A percentile compares a stretch with the other conserved stretches of the same genome.
phyloP scores from a whole-genome alignment of 2,329 filamentous ascomycete species.

The Colletotrichum zoysiae region DNA sequence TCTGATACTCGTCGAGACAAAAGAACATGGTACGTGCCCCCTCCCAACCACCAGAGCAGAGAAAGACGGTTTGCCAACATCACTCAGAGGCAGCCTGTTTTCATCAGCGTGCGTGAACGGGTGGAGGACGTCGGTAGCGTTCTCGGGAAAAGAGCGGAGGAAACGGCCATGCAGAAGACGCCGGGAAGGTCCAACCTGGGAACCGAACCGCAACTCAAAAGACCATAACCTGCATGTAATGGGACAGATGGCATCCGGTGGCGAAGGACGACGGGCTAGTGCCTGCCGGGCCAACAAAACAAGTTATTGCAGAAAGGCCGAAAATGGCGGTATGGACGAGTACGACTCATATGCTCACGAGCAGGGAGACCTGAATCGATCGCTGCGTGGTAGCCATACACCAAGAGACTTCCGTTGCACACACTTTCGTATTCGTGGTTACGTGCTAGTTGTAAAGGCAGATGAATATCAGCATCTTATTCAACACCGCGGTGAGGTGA shows the following conservation, averaged over 20 bases:
- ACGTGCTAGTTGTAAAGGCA: slow-evolving; percentile 11
- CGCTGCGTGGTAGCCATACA: background rate
- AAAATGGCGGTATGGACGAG: background rate
- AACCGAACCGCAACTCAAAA: background rate
- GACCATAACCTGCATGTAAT: background rate
- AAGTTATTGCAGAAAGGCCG: background rate
- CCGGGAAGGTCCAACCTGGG: background rate
- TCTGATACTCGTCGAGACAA: background rate
- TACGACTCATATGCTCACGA: too few species aligned
- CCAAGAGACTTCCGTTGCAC: background rate
- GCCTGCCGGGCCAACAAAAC: background rate
- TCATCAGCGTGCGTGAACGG: background rate
- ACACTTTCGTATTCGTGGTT: background rate
- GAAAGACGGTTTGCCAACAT: background rate
- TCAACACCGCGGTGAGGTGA: slow-evolving; percentile 5
- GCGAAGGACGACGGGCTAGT: background rate
- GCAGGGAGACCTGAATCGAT: background rate
- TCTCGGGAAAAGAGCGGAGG: too few species aligned
- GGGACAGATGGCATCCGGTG: background rate
- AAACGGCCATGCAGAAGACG: background rate
- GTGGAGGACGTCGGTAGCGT: background rate
- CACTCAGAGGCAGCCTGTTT: background rate
- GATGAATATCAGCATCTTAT: slow-evolving; percentile 33
- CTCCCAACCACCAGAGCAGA: background rate
- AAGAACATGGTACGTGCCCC: background rate